These are phyloP conservation scores for Exophiala calicioides DNA, from an alignment of 2,329 filamentous ascomycete genomes.

Conservation along the genomic window DNA sequence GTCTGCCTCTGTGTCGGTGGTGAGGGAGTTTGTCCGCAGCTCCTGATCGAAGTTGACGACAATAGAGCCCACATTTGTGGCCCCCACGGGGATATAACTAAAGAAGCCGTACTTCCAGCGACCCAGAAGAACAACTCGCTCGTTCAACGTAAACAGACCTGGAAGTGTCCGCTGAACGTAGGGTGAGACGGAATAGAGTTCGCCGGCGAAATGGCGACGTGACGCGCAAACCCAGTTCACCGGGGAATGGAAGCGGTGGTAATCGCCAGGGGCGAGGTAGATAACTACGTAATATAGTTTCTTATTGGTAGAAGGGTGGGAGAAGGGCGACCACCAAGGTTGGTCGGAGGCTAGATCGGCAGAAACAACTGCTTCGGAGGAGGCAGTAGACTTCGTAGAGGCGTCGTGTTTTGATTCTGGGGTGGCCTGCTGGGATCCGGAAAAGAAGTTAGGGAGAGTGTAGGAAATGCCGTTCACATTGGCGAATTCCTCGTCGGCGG, in stretches of 20 bases:
- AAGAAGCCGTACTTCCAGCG: conserved; percentile 98
- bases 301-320: conserved; percentile 58
- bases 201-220: conserved; percentile 94
- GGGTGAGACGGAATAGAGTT: conserved; percentile 91
- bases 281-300: conserved; percentile 91
- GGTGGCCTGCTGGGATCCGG: conserved; percentile 60
- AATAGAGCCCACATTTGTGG: conserved; percentile 96
- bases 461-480: conserved; percentile 94
- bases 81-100: conserved; percentile 90
- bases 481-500: conserved; percentile 88
- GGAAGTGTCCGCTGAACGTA: conserved; percentile 92
- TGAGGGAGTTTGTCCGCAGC: conserved; percentile 85
- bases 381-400: conserved; percentile 65
- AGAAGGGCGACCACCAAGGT: conserved; percentile 75
- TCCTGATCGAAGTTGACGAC: conserved; percentile 96
- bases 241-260: conserved; percentile 96
- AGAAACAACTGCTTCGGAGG: conserved; percentile 79
- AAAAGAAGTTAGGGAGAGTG: conserved; percentile 82
- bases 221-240: conserved; percentile 93
- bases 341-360: conserved; percentile 72
- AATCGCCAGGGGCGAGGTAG: conserved; percentile 95
- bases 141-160: conserved; percentile 93
- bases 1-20: conserved; percentile 90
- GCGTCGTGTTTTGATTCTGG: conserved; percentile 70
- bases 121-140: conserved; percentile 88